Percentiles rank a stretch among this genome's conserved stretches.
Evolutionary conservation across 2,329 filamentous ascomycete genomes (phyloP).

Genomic region (Fusarium sulawesiense): DNA sequence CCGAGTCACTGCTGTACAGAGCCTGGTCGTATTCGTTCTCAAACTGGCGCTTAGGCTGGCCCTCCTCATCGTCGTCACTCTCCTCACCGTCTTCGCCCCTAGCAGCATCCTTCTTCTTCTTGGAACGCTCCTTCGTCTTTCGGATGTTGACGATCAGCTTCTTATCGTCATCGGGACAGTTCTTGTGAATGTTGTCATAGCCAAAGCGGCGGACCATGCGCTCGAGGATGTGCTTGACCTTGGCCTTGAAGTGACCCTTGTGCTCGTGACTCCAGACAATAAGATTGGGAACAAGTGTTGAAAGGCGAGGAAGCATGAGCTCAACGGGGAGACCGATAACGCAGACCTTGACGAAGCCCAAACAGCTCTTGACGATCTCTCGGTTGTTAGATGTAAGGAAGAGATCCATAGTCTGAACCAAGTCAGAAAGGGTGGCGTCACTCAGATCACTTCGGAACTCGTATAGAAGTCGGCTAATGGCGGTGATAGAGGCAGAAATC

Average conservation of each 20-base stretch:
- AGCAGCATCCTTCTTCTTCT: conserved; percentile 83
- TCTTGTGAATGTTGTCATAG: conserved; percentile 79
- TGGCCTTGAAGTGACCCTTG: conserved; percentile 95
- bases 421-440: conserved; percentile 77
- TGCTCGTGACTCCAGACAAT: conserved; percentile 98
- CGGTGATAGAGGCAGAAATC: conserved; percentile 97
- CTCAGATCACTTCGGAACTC: conserved; percentile 82
- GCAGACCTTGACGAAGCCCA: conserved; percentile 97
- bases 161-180: conserved; percentile 85
- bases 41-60: conserved; percentile 69
- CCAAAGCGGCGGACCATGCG: conserved; percentile 93
- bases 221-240: conserved; percentile 98
- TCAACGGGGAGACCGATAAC: conserved; percentile 85
- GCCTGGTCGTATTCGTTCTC: conserved; percentile 96
- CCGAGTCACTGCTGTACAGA: conserved; percentile 84
- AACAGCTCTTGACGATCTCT: conserved; percentile 92
- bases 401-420: conserved; percentile 94
- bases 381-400: conserved; percentile 97
- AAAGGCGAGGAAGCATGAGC: conserved; percentile 81
- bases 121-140: conserved; percentile 91
- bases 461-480: conserved; percentile 91
- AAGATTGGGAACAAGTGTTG: conserved; percentile 84
- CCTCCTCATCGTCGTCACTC: conserved; percentile 64
- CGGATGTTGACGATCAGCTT: conserved; percentile 95
- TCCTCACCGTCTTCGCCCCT: conserved; percentile 69